These are phyloP conservation scores for Entamoeba histolytica DNA, from an alignment of 208 protist species.

Conservation along the genomic window DNA sequence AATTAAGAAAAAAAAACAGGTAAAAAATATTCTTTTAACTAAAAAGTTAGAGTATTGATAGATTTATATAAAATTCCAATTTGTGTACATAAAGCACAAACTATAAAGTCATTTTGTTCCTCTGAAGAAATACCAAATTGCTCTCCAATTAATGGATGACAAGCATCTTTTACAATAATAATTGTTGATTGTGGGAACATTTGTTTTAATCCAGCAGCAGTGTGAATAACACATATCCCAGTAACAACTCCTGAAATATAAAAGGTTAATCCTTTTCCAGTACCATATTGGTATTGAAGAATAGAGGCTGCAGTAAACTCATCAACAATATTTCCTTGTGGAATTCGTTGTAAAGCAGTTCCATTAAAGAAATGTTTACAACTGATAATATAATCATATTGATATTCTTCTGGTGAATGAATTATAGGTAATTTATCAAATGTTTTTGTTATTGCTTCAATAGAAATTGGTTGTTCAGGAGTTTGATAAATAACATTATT, in stretches of 20 bases:
- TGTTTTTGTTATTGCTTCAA: not conserved
- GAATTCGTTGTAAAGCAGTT: not conserved
- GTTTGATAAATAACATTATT: not conserved
- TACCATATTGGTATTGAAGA: not conserved
- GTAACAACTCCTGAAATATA: not conserved
- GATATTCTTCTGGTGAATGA: not conserved
- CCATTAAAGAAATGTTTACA: not conserved
- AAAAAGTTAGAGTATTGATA: too few species aligned
- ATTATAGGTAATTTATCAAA: not conserved
- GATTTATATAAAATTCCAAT: not conserved
- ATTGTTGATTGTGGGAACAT: not conserved
- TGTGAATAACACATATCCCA: not conserved
- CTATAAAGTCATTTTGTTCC: not conserved
- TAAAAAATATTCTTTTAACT: too few species aligned
- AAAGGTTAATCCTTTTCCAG: not conserved
- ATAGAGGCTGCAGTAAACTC: not conserved
- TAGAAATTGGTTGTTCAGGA: not conserved
- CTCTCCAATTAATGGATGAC: not conserved
- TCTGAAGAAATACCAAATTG: not conserved
- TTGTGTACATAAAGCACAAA: not conserved
- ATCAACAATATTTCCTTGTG: not conserved
- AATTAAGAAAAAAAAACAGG: too few species aligned
- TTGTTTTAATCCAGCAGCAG: not conserved
- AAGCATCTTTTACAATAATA: not conserved
- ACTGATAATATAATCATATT: not conserved